These are phyloP conservation scores for Bacidia rubella DNA, from an alignment of 495 filamentous ascomycete species.

Conservation along the genomic window DNA sequence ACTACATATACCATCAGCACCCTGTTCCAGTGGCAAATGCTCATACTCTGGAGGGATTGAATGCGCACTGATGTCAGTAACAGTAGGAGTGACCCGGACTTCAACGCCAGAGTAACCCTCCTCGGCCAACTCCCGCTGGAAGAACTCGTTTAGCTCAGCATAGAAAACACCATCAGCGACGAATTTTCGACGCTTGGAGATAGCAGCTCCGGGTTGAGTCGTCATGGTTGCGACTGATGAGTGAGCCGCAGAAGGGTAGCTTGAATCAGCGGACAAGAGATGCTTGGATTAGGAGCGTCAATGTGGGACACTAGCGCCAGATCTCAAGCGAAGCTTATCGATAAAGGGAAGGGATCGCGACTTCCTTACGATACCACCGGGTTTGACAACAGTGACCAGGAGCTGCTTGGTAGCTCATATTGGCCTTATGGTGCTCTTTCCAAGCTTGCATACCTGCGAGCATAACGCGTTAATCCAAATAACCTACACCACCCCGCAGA, in stretches of 20 bases:
- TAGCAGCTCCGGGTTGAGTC: constrained; percentile 49
- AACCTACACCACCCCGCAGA: too few relatives aligned
- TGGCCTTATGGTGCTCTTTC: too few relatives aligned
- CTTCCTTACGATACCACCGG: background rate
- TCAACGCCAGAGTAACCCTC: constrained; percentile 99
- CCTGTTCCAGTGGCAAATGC: background rate
- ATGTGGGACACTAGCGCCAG: constrained; percentile 2
- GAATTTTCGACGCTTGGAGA: constrained; percentile 99
- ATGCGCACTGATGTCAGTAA: constrained; percentile 89
- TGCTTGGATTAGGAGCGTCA: constrained; percentile 2
- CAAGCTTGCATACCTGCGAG: too few relatives aligned
- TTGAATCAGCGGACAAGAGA: too few relatives aligned
- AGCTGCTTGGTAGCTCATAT: too few relatives aligned
- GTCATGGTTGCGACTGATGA: constrained; percentile 38
- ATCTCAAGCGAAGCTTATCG: constrained; percentile 6
- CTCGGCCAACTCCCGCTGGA: constrained; percentile 99
- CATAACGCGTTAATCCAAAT: too few relatives aligned
- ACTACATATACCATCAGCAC: constrained; percentile 29
- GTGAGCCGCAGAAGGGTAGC: too few relatives aligned
- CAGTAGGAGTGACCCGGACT: constrained; percentile 97
- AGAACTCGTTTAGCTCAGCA: constrained; percentile 99
- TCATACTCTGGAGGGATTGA: background rate
- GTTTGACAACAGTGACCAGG: background rate
- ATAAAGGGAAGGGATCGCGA: background rate
- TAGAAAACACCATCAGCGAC: constrained; percentile 99